A percentile compares a stretch with the other conserved stretches of the same genome.
phyloP scores from a whole-genome alignment of 805 yeast genomes.

The Lipomyces sp. region DNA sequence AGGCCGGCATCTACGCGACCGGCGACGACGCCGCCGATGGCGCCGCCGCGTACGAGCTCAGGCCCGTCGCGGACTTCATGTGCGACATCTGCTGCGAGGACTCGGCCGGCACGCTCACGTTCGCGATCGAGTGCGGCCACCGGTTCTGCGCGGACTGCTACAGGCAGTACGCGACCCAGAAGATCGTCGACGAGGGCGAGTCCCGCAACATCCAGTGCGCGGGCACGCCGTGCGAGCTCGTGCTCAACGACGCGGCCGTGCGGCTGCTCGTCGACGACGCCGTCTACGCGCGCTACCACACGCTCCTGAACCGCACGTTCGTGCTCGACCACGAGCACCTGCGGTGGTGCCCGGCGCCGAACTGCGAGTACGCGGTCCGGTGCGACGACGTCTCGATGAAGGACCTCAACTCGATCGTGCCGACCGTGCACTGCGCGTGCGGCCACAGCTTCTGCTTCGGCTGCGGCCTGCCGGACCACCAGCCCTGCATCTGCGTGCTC shows the following conservation, averaged over 20 bases:
- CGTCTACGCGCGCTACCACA: conserved; percentile 31
- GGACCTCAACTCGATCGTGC: conserved; percentile 43
- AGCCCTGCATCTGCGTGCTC: conserved; percentile 76
- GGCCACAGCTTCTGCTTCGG: conserved; percentile 73
- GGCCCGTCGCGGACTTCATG: conserved; percentile 37
- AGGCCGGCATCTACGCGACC: conserved; percentile 37
- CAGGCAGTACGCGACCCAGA: conserved; percentile 52
- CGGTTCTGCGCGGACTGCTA: conserved; percentile 69
- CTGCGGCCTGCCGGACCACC: conserved; percentile 73
- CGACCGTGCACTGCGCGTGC: conserved; percentile 65
- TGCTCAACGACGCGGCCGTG: conserved; percentile 37
- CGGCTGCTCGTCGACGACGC: conserved; percentile 41
- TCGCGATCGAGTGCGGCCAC: conserved; percentile 66
- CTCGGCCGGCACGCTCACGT: conserved; percentile 40
- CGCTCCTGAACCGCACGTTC: conserved; percentile 41
- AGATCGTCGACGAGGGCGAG: conserved; percentile 38
- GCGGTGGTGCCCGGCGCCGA: conserved; percentile 84
- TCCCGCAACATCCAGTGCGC: conserved; percentile 58
- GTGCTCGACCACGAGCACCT: conserved; percentile 51
- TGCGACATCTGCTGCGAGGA: conserved; percentile 78
- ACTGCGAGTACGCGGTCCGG: conserved; percentile 61
- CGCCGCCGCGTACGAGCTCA: conserved; percentile 26
- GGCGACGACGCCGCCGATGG: conserved; percentile 6
- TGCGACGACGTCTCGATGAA: conserved; percentile 30
- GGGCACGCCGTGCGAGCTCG: conserved; percentile 50